phyloP scores from a whole-genome alignment of 2,329 filamentous ascomycete genomes.

The Sporothrix brasiliensis region DNA sequence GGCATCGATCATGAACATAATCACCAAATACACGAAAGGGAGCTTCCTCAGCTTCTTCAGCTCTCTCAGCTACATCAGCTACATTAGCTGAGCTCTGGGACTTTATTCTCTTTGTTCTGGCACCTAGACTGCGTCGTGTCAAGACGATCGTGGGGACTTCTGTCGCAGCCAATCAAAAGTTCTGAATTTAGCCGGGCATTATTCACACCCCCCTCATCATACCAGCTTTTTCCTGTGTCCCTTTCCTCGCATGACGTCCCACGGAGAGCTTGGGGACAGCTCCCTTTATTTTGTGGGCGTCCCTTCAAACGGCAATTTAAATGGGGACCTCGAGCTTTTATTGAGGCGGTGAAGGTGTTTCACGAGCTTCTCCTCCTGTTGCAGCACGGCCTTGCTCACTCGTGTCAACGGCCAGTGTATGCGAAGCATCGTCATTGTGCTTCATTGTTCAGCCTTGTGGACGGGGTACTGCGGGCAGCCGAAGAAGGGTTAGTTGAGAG shows the following conservation, averaged over 20 bases:
- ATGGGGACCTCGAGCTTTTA: constrained; percentile 7
- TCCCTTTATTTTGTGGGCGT: constrained; percentile 14
- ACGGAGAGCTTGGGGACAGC: constrained; percentile 16
- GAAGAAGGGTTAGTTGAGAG: background rate
- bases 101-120: constrained; percentile 6
- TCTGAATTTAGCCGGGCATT: constrained; percentile 19
- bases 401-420: background rate
- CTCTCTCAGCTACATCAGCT: background rate
- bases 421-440: constrained; percentile 16
- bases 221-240: background rate
- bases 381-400: no score
- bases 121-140: background rate
- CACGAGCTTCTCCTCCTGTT: background rate
- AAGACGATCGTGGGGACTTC: constrained; percentile 5
- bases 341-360: constrained; percentile 16
- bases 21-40: background rate
- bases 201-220: constrained; percentile 16
- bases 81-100: background rate
- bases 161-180: background rate
- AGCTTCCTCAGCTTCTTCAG: constrained; percentile 11
- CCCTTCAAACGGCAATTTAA: background rate
- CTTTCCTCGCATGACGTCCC: constrained; percentile 12
- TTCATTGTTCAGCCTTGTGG: constrained; percentile 24
- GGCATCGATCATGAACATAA: background rate
- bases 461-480: constrained; percentile 4